Conservation (phyloP, 139 green algal genomes). For the Eudorina sp. region DNA sequence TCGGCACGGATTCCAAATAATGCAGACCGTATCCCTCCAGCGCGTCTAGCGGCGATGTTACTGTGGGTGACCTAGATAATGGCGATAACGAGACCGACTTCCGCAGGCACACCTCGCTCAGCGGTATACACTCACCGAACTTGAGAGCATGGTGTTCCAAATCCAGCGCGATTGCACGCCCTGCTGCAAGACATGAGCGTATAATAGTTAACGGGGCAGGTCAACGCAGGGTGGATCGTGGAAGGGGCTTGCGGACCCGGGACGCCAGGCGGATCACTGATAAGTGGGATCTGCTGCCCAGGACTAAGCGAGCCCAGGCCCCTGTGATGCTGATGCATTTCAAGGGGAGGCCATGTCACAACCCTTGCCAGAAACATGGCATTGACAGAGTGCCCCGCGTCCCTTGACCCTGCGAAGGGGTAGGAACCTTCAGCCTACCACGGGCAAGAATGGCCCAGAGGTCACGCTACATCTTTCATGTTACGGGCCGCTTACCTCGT, state of each 20-base stretch:
- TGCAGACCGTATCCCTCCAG: no score
- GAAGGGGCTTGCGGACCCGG: background rate
- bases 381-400: no score
- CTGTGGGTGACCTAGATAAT: background rate
- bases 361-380: no score
- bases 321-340: background rate
- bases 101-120: background rate
- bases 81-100: no score
- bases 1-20: background rate
- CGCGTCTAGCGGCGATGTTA: no score
- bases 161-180: background rate
- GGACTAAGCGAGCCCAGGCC: no score
- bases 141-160: background rate
- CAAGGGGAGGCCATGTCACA: background rate
- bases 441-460: no score
- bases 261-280: background rate
- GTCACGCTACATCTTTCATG: background rate
- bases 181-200: background rate
- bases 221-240: background rate
- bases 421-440: no score
- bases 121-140: background rate
- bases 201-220: background rate
- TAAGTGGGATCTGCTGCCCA: no score
- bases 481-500: background rate
- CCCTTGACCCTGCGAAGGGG: no score